Evolutionary conservation across 73 alveolate genomes (phyloP).

Genomic region (Stentor coeruleus): DNA sequence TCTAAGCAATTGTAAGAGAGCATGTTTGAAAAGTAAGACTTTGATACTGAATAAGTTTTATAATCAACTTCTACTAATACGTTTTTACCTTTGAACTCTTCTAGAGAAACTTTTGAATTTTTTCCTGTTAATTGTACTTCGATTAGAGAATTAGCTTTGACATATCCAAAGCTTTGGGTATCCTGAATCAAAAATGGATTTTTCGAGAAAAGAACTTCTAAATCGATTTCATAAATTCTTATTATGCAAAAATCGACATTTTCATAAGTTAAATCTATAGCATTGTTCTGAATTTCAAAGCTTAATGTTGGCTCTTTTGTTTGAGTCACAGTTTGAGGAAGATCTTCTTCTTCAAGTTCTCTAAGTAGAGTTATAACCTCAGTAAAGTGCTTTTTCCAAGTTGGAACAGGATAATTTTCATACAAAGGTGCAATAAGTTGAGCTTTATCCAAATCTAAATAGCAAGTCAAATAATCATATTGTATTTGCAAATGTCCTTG

Average conservation of each 20-base stretch:
- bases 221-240: conserved; percentile 74
- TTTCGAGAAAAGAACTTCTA: conserved; percentile 83
- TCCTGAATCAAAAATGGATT: conserved; percentile 80
- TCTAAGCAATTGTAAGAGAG: conserved; percentile 60
- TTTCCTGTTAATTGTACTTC: conserved; percentile 38
- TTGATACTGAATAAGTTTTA: conserved; percentile 44
- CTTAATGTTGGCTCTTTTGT: conserved; percentile 58
- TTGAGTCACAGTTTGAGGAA: conserved; percentile 37
- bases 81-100: conserved; percentile 60
- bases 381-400: conserved; percentile 75
- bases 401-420: conserved; percentile 69
- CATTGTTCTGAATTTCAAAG: conserved; percentile 52
- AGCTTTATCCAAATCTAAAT: conserved; percentile 70
- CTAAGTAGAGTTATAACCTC: conserved; percentile 64
- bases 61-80: conserved; percentile 71
- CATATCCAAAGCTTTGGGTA: conserved; percentile 70
- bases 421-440: conserved; percentile 66
- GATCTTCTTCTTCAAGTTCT: conserved; percentile 72
- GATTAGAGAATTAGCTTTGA: conserved; percentile 57
- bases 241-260: conserved; percentile 52
- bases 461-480: conserved; percentile 66
- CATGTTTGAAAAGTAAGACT: conserved; percentile 73
- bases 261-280: conserved; percentile 51
- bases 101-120: conserved; percentile 44
- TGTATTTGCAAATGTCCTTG: conserved; percentile 35